A percentile compares a stretch with the other conserved stretches of the same genome.
Evolutionary conservation across 305 asterid species (phyloP).

Genomic region (Salvia sclarea): DNA sequence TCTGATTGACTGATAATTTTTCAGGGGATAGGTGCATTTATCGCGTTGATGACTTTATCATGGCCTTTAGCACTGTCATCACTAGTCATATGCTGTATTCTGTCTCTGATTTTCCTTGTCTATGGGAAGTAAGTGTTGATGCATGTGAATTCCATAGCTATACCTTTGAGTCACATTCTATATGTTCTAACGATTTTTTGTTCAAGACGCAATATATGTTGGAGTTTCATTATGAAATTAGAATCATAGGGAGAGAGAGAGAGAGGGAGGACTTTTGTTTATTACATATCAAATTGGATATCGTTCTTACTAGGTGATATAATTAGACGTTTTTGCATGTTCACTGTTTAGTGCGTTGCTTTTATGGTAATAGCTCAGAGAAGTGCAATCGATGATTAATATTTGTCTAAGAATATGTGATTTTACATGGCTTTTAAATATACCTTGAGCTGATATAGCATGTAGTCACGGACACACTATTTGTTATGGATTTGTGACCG

Average conservation of each 20-base stretch:
- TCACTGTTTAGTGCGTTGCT: constrained; percentile 1
- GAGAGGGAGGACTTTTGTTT: neutral
- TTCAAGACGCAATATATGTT: neutral
- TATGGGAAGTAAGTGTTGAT: constrained; percentile 58
- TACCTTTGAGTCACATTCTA: constrained; percentile 1
- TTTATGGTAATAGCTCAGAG: constrained; percentile 13
- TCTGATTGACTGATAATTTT: constrained; percentile 23
- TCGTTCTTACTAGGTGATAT: constrained; percentile 4
- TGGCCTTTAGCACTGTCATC: constrained; percentile 68
- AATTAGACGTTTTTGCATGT: constrained; percentile 9
- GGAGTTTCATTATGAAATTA: constrained; percentile 7
- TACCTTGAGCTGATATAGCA: neutral
- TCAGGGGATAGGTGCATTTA: constrained; percentile 68
- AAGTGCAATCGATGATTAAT: neutral
- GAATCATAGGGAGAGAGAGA: neutral
- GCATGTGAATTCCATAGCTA: constrained; percentile 17
- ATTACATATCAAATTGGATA: neutral
- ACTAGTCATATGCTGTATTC: constrained; percentile 47
- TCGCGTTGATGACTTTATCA: constrained; percentile 57
- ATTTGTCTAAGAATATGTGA: constrained; percentile 1
- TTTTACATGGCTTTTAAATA: neutral
- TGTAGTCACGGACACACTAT: neutral
- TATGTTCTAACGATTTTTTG: neutral
- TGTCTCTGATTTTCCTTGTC: constrained; percentile 54
- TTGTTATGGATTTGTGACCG: constrained; percentile 8